A percentile compares a stretch with the other conserved stretches of the same genome.
Conservation (phyloP, 305 asterid species). For the Nicotiana rustica region DNA sequence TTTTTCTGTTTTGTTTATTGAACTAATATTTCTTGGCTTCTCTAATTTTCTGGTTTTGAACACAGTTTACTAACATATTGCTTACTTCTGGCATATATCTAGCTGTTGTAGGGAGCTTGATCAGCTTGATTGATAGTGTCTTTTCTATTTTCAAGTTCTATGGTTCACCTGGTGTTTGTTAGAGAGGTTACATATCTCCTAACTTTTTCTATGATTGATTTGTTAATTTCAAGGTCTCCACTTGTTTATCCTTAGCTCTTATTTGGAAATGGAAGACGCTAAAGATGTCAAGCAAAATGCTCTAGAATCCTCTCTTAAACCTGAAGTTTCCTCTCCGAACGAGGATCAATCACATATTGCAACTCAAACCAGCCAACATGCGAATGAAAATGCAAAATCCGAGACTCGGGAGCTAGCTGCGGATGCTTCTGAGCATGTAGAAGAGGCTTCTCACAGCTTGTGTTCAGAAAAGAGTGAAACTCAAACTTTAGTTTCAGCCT, state of each 20-base stretch:
- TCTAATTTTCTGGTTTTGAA: too few relatives aligned
- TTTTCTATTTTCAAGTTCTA: not conserved
- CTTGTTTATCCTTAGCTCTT: slow-evolving; percentile 34
- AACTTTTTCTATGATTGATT: slow-evolving; percentile 2
- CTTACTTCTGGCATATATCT: not conserved
- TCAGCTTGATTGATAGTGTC: not conserved
- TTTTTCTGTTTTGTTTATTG: too few relatives aligned
- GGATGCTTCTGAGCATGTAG: slow-evolving; percentile 33
- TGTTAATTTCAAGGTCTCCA: slow-evolving; percentile 44
- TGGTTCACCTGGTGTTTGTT: not conserved
- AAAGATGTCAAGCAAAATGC: slow-evolving; percentile 46
- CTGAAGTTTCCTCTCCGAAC: slow-evolving; percentile 43
- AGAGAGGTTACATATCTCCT: not conserved
- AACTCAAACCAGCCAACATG: slow-evolving; percentile 35
- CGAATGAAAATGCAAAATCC: slow-evolving; percentile 30
- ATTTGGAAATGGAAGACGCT: slow-evolving; percentile 61
- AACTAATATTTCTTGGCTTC: too few relatives aligned
- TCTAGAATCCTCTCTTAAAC: slow-evolving; percentile 47
- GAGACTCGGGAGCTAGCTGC: slow-evolving; percentile 16
- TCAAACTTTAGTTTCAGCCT: slow-evolving; percentile 33
- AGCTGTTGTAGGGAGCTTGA: not conserved
- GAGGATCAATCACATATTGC: slow-evolving; percentile 48
- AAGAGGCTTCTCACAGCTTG: slow-evolving; percentile 28
- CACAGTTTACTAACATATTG: not conserved
- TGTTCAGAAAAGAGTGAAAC: slow-evolving; percentile 24